Conservation (phyloP, 345 rosid species). For the Carallia pectinifolia region DNA sequence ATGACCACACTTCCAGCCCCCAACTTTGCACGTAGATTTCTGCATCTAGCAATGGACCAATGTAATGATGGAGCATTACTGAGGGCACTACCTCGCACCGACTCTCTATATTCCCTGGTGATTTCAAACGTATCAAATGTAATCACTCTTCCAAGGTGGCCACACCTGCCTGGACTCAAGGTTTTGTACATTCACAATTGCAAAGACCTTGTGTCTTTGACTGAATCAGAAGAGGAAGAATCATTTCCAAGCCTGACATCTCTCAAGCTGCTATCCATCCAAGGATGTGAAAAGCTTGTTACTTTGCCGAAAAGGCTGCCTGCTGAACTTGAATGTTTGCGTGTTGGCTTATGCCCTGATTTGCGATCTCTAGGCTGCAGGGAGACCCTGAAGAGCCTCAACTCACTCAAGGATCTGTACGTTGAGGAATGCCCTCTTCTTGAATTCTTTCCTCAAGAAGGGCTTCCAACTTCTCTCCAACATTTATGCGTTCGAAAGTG, state of each 20-base stretch:
- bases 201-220: slow-evolving; percentile 20
- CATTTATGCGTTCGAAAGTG: slow-evolving; percentile 22
- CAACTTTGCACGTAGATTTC: not conserved
- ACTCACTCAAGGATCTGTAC: slow-evolving; percentile 26
- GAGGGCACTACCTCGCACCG: not conserved
- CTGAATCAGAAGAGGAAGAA: slow-evolving; percentile 14
- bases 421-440: slow-evolving; percentile 31
- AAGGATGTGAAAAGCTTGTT: slow-evolving; percentile 23
- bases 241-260: slow-evolving; percentile 21
- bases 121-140: slow-evolving; percentile 22
- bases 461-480: slow-evolving; percentile 23
- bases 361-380: slow-evolving; percentile 15
- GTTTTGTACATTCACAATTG: slow-evolving; percentile 23
- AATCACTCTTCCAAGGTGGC: slow-evolving; percentile 21
- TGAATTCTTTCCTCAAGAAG: slow-evolving; percentile 31
- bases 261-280: slow-evolving; percentile 25
- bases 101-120: slow-evolving; percentile 17
- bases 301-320: slow-evolving; percentile 21
- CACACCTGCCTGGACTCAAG: slow-evolving; percentile 25
- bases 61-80: not conserved
- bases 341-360: slow-evolving; percentile 20
- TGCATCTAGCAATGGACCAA: slow-evolving; percentile 5
- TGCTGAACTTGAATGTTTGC: slow-evolving; percentile 14
- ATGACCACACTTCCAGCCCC: not conserved
- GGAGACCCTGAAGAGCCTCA: slow-evolving; percentile 23